Conservation (phyloP, 257 asterid genomes). For the Fraxinus quadrangulata region DNA sequence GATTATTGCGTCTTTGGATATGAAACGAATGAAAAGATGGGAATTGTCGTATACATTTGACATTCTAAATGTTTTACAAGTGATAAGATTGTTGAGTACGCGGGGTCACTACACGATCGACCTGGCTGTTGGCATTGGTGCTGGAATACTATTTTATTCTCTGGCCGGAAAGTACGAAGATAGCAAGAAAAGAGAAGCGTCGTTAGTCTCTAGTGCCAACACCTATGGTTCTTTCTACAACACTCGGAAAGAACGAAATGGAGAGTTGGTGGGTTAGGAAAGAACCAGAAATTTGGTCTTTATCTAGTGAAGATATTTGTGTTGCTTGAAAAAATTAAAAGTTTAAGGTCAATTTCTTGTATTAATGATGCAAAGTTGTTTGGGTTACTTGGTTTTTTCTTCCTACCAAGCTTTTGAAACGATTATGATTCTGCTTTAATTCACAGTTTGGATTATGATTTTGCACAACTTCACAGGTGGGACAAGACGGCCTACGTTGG, state of each 20-base stretch:
- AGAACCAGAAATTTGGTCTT: neutral
- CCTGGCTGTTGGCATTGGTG: conserved; percentile 81
- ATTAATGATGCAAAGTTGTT: neutral
- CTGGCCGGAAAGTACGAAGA: conserved; percentile 71
- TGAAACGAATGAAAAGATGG: conserved; percentile 34
- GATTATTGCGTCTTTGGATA: conserved; percentile 31
- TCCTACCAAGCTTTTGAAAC: neutral
- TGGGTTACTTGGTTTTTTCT: neutral
- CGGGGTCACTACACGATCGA: conserved; percentile 65
- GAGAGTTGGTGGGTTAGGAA: neutral
- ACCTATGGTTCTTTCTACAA: conserved; percentile 15
- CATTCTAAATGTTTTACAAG: conserved; percentile 20
- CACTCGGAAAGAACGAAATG: conserved; percentile 23
- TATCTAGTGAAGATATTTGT: neutral
- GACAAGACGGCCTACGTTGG: neutral
- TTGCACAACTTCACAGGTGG: too few species aligned
- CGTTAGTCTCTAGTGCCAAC: conserved; percentile 17
- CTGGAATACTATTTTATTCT: conserved; percentile 39
- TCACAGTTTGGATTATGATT: neutral
- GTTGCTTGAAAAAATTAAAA: neutral
- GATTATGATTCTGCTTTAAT: neutral
- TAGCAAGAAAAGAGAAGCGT: conserved; percentile 39
- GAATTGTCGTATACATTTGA: conserved; percentile 9
- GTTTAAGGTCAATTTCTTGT: neutral
- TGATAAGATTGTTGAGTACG: conserved; percentile 27